Base-by-base conservation (phyloP, 306 rosid genomes). In the Vigna reflexopilosa region DNA sequence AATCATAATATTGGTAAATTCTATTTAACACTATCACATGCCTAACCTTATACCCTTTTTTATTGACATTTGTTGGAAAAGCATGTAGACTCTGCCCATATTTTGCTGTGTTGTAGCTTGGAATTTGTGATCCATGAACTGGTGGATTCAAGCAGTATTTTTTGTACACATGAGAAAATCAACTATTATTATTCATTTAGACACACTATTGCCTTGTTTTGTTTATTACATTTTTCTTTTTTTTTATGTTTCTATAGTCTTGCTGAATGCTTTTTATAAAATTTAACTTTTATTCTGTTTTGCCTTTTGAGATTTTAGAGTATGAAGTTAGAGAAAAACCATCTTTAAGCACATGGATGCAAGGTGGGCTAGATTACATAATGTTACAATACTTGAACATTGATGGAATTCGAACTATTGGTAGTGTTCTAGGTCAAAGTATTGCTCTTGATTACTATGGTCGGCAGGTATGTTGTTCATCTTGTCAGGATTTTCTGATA, bases 391-490 rank as follows among this genome's bases (percentile, higher is more conserved):
- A 89, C 83, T 78, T 95, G 88, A 91, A 88, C 75, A 84, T 79
- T 75, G 99, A 95, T 84, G 98, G 98, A 50, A 95, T 95, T 77
- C 97, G 98, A 72, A 95, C 96, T 63, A 93, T 95, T 70, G 98
- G 99, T 54, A 92, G 97, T 56, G 98, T 93, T 78, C 91, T 95
- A 59, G 99, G 99, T 57, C 99, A 95, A 88, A 95, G 99, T 85
- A 95, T 95, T 75, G 99, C 99, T 42, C 96, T 95, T 77, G 99
- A 93, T 88, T 95, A 93, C 87, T 95, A 95, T 42, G 98, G 91
- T 6, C 89, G 99, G 51, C 99, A 95, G 98, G 99, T 91, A 88
- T 70, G 73, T 36, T 86, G 59, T 45, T 8, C 48, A 19, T 64
- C 38, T 48, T 50, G 42, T 76, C 73, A 40, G 9, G 78, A 80